Percentiles rank a stretch among this genome's conserved stretches.
These are phyloP conservation scores for Neoscytalidium dimidiatum DNA, from an alignment of 2,329 filamentous ascomycete genomes.

Conservation along the genomic window DNA sequence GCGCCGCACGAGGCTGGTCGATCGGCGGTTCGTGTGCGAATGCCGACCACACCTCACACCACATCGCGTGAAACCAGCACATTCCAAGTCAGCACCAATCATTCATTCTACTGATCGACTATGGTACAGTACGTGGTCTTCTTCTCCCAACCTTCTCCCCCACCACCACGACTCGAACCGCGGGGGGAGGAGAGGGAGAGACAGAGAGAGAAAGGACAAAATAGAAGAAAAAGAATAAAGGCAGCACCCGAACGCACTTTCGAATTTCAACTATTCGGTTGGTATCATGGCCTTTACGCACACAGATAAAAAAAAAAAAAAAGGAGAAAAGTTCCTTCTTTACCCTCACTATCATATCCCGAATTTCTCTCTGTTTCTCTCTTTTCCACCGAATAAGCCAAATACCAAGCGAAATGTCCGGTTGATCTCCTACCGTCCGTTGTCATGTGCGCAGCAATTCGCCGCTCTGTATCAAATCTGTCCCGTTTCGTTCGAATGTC, in stretches of 20 bases:
- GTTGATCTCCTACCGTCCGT: neutral
- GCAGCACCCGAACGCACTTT: neutral
- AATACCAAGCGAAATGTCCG: neutral
- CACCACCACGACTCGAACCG: no score
- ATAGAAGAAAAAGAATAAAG: neutral
- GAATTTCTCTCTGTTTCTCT: no score
- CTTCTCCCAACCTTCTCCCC: neutral
- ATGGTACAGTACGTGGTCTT: constrained; percentile 12
- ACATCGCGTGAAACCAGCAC: no score
- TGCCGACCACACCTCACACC: neutral
- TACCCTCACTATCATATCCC: no score
- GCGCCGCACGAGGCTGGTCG: no score
- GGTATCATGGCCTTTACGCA: constrained; percentile 20
- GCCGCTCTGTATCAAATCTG: no score
- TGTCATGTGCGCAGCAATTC: no score
- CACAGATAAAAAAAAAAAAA: no score
- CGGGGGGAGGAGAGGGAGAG: no score
- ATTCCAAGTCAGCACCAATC: constrained; percentile 5
- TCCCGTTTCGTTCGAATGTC: no score
- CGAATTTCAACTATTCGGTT: constrained; percentile 17
- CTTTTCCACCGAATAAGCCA: neutral
- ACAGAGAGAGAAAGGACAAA: neutral
- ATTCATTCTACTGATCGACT: constrained; percentile 5
- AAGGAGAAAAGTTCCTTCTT: constrained; percentile 9
- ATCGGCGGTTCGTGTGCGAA: no score